Evolutionary conservation across 2,329 filamentous ascomycete species (phyloP).

Genomic region (Fusarium denticulatum): DNA sequence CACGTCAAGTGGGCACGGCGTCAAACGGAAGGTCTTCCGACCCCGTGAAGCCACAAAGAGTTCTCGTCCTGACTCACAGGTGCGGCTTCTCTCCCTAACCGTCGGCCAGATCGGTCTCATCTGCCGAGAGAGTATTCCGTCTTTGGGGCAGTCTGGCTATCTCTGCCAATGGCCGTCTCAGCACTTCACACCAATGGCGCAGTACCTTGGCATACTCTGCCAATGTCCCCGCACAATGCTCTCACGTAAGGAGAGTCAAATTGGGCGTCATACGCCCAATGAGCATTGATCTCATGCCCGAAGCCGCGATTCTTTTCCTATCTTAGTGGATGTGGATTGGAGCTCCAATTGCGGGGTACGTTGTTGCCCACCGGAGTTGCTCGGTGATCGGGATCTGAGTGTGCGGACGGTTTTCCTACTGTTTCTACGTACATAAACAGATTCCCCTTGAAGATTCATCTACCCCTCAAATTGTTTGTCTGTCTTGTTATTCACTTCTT

Average conservation of each 20-base stretch:
- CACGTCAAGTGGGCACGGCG: constrained; percentile 32
- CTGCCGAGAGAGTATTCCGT: constrained; percentile 33
- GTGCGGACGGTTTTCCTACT: constrained; percentile 27
- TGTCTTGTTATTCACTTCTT: constrained; percentile 21
- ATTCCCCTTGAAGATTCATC: constrained; percentile 28
- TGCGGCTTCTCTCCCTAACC: constrained; percentile 17
- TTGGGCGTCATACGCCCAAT: constrained; percentile 28
- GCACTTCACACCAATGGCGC: constrained; percentile 38
- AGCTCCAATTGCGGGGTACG: constrained; percentile 44
- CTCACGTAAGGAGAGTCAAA: constrained; percentile 22
- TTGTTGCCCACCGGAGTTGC: constrained; percentile 36
- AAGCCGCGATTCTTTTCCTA: constrained; percentile 39
- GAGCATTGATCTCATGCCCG: constrained; percentile 7
- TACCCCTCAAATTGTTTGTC: constrained; percentile 21
- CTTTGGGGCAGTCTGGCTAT: constrained; percentile 21
- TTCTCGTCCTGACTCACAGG: constrained; percentile 28
- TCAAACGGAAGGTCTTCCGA: constrained; percentile 30
- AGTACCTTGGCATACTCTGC: constrained; percentile 34
- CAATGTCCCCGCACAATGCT: constrained; percentile 21
- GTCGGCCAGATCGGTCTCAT: constrained; percentile 33
- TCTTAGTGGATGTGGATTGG: constrained; percentile 39
- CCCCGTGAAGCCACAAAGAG: constrained; percentile 9
- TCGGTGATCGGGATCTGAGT: constrained; percentile 45
- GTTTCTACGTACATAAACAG: constrained; percentile 40
- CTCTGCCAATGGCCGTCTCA: constrained; percentile 13